Evolutionary conservation across 768 basidiomycete species (phyloP), one percentile per base, ranked within the genome.

Genomic region (Boletus coccyginus): DNA sequence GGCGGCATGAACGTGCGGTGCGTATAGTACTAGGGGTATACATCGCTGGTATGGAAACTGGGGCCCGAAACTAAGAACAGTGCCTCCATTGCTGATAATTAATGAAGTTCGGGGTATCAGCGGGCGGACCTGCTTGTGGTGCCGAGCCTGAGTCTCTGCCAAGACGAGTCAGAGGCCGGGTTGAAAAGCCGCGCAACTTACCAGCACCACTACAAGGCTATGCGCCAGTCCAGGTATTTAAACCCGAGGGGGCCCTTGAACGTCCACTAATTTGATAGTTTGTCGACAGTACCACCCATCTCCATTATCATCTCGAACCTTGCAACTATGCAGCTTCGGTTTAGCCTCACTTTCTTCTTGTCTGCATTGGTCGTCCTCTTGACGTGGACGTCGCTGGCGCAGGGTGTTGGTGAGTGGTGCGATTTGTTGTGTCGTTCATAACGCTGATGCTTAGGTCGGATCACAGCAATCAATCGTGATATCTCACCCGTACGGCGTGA

Each of bases 341-440:
- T 46, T 24, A 32, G 8, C 29, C 5, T 39, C 17, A 14, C 51
- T 2, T 31, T 43, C 14, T 53, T 43, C n/a, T 27, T 57, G 27
- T 41, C 33, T 14, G 11, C 36, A 8, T 33, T 61, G 10, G 14
- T 53, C 40, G 19, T 50, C 33, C 39, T 61, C 41, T 53, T 43
- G 36, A 41, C 55, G 2, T 62, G 50, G 51, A 40, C 55, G 7
- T 40, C 54, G 17, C 50, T 40, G 48, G 55, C 11, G 16, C 54
- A 53, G 16, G 43, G 51, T 14, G 60, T 55, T 6, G 55, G 60
- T 53, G 29, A 53, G 61, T 62, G 1, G 13, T 35, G 16, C 14
- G 12, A 17, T 17, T 40, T 14, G 2, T 2, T 16, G 7, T 24
- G 8, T 24, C 43, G n/a, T 31, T 47, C 31, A 12, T 17, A 33